Conservation (phyloP, 345 rosid species). For the Viola odorata region DNA sequence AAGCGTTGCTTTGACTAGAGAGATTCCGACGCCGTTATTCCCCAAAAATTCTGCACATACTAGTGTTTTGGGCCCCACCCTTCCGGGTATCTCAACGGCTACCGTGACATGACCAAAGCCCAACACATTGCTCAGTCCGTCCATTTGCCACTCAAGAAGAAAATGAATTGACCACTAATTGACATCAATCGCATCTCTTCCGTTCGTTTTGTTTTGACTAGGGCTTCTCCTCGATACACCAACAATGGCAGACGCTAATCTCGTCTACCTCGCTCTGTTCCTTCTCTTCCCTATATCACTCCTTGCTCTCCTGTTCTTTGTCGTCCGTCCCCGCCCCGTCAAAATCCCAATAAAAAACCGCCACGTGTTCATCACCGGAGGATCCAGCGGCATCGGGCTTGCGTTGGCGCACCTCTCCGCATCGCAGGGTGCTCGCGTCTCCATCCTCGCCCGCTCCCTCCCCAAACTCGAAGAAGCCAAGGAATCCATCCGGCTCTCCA, state of each 20-base stretch:
- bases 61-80: too few species aligned
- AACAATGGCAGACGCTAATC: slow-evolving; percentile 26
- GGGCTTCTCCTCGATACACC: not conserved
- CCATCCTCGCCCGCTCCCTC: slow-evolving; percentile 61
- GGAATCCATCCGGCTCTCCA: slow-evolving; percentile 47
- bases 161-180: too few species aligned
- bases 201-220: too few species aligned
- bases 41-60: too few species aligned
- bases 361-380: slow-evolving; percentile 85
- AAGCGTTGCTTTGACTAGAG: too few species aligned
- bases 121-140: too few species aligned
- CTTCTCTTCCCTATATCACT: slow-evolving; percentile 36
- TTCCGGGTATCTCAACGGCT: too few species aligned
- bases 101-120: too few species aligned
- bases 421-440: slow-evolving; percentile 61
- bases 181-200: too few species aligned
- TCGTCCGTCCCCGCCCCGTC: slow-evolving; percentile 55
- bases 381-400: slow-evolving; percentile 85
- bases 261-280: slow-evolving; percentile 29
- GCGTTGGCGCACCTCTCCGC: slow-evolving; percentile 79
- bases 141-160: too few species aligned
- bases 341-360: slow-evolving; percentile 60
- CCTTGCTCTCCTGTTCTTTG: slow-evolving; percentile 36
- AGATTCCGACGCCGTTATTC: too few species aligned
- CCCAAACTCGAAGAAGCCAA: slow-evolving; percentile 64